Evolutionary conservation across 768 basidiomycete species (phyloP).

Genomic region (Phylloporus sp.): DNA sequence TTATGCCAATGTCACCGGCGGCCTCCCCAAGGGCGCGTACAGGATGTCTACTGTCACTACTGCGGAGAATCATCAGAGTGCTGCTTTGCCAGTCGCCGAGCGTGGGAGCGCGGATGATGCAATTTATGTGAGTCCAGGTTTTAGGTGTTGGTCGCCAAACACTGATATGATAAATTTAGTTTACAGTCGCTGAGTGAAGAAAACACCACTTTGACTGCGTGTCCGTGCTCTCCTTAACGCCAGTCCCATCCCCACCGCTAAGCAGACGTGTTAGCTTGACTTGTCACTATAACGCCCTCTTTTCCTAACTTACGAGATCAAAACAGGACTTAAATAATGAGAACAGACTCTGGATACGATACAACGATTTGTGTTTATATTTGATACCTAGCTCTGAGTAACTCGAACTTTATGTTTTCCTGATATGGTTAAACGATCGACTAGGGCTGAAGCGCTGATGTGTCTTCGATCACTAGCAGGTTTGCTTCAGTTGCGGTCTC

Average conservation of each 20-base stretch:
- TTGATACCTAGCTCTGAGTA: too few species aligned
- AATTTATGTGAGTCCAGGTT: constrained; percentile 33
- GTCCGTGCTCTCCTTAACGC: constrained; percentile 4
- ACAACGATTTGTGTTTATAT: too few species aligned
- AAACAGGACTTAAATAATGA: too few species aligned
- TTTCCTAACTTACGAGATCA: too few species aligned
- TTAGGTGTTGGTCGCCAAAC: background rate
- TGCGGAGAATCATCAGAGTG: constrained; percentile 44
- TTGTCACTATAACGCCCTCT: too few species aligned
- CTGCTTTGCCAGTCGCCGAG: constrained; percentile 34
- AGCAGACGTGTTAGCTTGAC: too few species aligned
- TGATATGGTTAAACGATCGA: constrained; percentile 14
- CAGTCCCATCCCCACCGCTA: too few species aligned
- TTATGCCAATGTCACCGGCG: constrained; percentile 45
- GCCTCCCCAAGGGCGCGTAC: constrained; percentile 53
- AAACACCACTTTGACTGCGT: background rate
- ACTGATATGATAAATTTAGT: constrained; percentile 17
- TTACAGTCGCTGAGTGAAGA: constrained; percentile 19
- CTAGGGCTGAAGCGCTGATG: too few species aligned
- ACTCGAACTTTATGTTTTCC: too few species aligned
- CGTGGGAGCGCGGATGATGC: constrained; percentile 41
- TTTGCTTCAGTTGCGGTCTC: too few species aligned
- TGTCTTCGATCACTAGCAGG: too few species aligned
- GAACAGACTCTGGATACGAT: too few species aligned
- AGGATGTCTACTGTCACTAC: constrained; percentile 22